Conservation (phyloP, 1,284 basidiomycete genomes). For the Pseudozyma flocculosa region DNA sequence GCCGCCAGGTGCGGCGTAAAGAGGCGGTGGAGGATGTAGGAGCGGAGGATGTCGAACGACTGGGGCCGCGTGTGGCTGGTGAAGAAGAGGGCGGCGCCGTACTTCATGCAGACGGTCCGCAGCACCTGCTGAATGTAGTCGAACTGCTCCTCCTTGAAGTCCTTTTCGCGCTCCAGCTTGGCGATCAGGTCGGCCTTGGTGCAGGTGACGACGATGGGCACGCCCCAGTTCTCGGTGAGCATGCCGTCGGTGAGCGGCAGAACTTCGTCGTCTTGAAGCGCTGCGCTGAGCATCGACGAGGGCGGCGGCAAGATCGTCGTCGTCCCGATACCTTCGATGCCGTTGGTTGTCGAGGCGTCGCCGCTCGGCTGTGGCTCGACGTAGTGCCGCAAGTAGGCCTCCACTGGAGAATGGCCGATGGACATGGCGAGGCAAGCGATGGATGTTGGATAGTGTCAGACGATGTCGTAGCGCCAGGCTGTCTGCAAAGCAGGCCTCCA, state of each 20-base stretch:
- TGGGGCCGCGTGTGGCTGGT: slow-evolving; percentile 74
- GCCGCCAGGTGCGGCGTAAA: slow-evolving; percentile 68
- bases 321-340: not conserved
- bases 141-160: slow-evolving; percentile 78
- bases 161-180: slow-evolving; percentile 57
- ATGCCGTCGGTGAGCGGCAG: slow-evolving; percentile 36
- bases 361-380: slow-evolving; percentile 68
- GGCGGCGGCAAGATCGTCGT: slow-evolving; percentile 62
- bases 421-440: too few relatives aligned
- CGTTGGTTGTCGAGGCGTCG: slow-evolving; percentile 5
- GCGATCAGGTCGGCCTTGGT: slow-evolving; percentile 65
- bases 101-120: slow-evolving; percentile 85
- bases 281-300: slow-evolving; percentile 62
- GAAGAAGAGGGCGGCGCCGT: slow-evolving; percentile 89
- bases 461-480: too few relatives aligned
- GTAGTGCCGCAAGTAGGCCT: slow-evolving; percentile 83
- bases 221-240: slow-evolving; percentile 64
- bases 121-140: slow-evolving; percentile 94
- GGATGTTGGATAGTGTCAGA: too few relatives aligned
- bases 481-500: too few relatives aligned
- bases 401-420: slow-evolving; percentile 67
- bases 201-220: slow-evolving; percentile 86
- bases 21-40: slow-evolving; percentile 81
- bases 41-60: slow-evolving; percentile 77
- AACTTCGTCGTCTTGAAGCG: slow-evolving; percentile 49